Evolutionary conservation across 352 stramenopile genomes (phyloP).

Genomic region (Globisporangium orthogonon): DNA sequence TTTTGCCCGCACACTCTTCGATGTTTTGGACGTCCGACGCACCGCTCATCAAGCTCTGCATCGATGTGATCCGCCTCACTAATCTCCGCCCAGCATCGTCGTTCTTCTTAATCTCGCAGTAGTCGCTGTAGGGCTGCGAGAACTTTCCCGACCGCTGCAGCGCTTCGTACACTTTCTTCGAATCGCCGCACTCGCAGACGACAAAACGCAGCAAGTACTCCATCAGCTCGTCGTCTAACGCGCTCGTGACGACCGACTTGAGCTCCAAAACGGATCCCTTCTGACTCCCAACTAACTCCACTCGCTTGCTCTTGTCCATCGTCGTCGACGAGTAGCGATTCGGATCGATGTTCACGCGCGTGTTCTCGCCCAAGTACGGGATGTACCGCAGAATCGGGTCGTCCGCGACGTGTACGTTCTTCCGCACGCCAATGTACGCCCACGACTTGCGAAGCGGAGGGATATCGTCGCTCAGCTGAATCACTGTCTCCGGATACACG

Average conservation of each 20-base stretch:
- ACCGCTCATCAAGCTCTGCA: slow-evolving; percentile 17
- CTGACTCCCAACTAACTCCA: slow-evolving; percentile 32
- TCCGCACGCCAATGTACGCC: slow-evolving; percentile 65
- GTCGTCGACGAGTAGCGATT: slow-evolving; percentile 54
- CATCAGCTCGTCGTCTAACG: slow-evolving; percentile 48
- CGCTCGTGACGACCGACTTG: slow-evolving; percentile 25
- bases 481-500: slow-evolving; percentile 46
- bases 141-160: slow-evolving; percentile 24
- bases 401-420: slow-evolving; percentile 72
- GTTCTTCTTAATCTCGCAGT: slow-evolving; percentile 35
- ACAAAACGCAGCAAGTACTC: slow-evolving; percentile 57
- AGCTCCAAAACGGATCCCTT: slow-evolving; percentile 18
- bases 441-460: slow-evolving; percentile 42
- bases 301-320: slow-evolving; percentile 42
- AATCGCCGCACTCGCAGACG: slow-evolving; percentile 34
- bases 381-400: slow-evolving; percentile 83
- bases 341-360: slow-evolving; percentile 46
- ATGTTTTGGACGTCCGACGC: background rate
- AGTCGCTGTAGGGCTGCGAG: slow-evolving; percentile 35
- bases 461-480: slow-evolving; percentile 35
- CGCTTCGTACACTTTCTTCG: slow-evolving; percentile 38
- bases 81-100: slow-evolving; percentile 17
- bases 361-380: slow-evolving; percentile 84
- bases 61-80: slow-evolving; percentile 17
- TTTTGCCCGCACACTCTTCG: background rate